Conservation (phyloP, 2,329 filamentous ascomycete genomes). For the Stemphylium vesicarium region DNA sequence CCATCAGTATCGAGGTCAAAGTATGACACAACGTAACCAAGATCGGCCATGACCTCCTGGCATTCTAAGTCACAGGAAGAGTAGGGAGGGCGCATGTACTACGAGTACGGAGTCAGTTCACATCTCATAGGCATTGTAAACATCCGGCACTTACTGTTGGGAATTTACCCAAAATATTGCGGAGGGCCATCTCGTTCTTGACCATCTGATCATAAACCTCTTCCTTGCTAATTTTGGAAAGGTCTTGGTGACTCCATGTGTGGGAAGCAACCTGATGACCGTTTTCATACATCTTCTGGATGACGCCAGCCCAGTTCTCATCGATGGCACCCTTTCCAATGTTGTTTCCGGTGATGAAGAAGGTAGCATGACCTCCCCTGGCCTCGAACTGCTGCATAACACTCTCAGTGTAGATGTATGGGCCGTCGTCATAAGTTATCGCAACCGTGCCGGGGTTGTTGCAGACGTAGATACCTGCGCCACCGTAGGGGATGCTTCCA, state of each 20-base stretch:
- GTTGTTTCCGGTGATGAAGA: constrained; percentile 68
- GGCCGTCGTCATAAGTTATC: constrained; percentile 72
- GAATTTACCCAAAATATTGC: constrained; percentile 61
- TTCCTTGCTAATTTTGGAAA: constrained; percentile 51
- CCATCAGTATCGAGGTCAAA: constrained; percentile 66
- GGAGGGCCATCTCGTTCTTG: constrained; percentile 62
- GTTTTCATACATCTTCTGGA: constrained; percentile 60
- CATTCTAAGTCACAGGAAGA: constrained; percentile 54
- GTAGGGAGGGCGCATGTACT: constrained; percentile 59
- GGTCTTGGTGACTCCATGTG: constrained; percentile 61
- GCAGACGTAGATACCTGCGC: constrained; percentile 63
- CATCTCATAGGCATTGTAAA: too few species aligned
- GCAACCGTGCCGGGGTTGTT: constrained; percentile 63
- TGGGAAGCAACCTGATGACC: constrained; percentile 69
- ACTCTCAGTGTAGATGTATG: constrained; percentile 64
- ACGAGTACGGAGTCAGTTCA: too few species aligned
- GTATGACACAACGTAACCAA: constrained; percentile 66
- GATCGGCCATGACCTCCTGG: constrained; percentile 44
- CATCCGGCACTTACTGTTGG: constrained; percentile 47
- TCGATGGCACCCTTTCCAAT: constrained; percentile 64
- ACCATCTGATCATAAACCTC: constrained; percentile 57
- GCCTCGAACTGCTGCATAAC: constrained; percentile 65
- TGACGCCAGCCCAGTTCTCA: constrained; percentile 58
- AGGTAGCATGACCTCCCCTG: constrained; percentile 69
- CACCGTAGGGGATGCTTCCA: constrained; percentile 63